Conservation (phyloP, 495 filamentous ascomycete species). For the Penicillium riverlandense region DNA sequence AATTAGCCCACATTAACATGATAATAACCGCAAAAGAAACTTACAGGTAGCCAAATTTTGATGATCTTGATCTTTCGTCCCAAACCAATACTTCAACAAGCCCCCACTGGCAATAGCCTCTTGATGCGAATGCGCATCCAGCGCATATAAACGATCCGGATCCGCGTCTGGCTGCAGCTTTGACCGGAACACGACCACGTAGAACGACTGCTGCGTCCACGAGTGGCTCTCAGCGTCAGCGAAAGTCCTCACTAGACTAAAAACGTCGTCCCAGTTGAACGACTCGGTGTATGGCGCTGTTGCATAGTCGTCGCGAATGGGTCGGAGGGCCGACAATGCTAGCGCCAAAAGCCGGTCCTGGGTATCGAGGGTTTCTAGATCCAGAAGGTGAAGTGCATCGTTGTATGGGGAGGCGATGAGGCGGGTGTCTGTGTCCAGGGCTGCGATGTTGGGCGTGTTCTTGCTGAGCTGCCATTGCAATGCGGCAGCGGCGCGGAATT, state of each 20-base stretch:
- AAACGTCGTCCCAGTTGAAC: slow-evolving; percentile 70
- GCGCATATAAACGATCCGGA: slow-evolving; percentile 49
- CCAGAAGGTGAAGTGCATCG: slow-evolving; percentile 57
- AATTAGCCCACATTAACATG: not conserved
- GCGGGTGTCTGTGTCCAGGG: slow-evolving; percentile 11
- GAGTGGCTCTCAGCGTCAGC: slow-evolving; percentile 33
- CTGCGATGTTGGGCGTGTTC: slow-evolving; percentile 1
- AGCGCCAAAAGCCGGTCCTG: slow-evolving; percentile 63
- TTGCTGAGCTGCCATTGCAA: slow-evolving; percentile 18
- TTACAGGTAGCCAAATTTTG: slow-evolving; percentile 69
- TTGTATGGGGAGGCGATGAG: slow-evolving; percentile 72
- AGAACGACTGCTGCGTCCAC: slow-evolving; percentile 65
- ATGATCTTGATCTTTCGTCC: slow-evolving; percentile 52
- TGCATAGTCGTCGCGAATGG: slow-evolving; percentile 63
- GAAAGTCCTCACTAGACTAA: slow-evolving; percentile 42
- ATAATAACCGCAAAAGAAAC: slow-evolving; percentile 4
- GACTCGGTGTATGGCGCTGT: slow-evolving; percentile 63
- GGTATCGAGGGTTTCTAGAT: slow-evolving; percentile 54
- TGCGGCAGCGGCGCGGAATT: slow-evolving; percentile 30
- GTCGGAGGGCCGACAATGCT: slow-evolving; percentile 56
- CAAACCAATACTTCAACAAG: slow-evolving; percentile 89
- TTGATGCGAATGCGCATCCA: slow-evolving; percentile 69
- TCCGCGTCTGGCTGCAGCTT: slow-evolving; percentile 54
- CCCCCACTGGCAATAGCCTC: slow-evolving; percentile 74
- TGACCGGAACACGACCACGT: slow-evolving; percentile 77